Conservation (phyloP, 2,329 filamentous ascomycete genomes). For the Microsporum canis region DNA sequence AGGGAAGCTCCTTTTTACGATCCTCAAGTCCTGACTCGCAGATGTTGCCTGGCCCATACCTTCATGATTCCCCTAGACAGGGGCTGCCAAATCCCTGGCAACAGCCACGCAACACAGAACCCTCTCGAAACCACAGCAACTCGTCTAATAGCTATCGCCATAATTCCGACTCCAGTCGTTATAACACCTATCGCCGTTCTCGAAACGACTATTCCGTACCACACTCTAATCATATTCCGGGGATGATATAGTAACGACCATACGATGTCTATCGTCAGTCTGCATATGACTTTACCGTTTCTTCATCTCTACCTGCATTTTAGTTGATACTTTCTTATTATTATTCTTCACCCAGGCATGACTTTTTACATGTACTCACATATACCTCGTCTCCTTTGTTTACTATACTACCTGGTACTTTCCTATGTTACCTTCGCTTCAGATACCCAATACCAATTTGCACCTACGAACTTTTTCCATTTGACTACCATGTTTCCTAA, state of each 20-base stretch:
- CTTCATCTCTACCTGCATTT: background rate
- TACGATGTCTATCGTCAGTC: background rate
- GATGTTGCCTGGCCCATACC: background rate
- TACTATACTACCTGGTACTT: background rate
- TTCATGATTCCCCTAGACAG: slow-evolving; percentile 1
- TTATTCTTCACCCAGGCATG: background rate
- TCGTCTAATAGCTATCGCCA: background rate
- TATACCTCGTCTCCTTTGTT: background rate
- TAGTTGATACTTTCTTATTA: background rate
- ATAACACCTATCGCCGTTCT: background rate
- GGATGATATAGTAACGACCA: slow-evolving; percentile 1
- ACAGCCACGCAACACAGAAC: background rate
- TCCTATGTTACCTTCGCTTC: background rate
- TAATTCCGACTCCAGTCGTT: background rate
- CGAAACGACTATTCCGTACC: background rate
- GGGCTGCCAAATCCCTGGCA: background rate
- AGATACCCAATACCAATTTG: slow-evolving; percentile 2
- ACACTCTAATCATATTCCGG: background rate
- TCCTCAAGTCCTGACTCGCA: slow-evolving; percentile 11
- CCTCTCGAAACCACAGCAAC: background rate
- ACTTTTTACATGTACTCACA: background rate
- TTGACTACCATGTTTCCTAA: background rate
- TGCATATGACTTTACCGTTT: background rate
- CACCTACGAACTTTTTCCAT: background rate
- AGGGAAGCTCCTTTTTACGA: slow-evolving; percentile 21